Evolutionary conservation across 2,329 filamentous ascomycete species (phyloP).

Genomic region (Penicillium sp.): DNA sequence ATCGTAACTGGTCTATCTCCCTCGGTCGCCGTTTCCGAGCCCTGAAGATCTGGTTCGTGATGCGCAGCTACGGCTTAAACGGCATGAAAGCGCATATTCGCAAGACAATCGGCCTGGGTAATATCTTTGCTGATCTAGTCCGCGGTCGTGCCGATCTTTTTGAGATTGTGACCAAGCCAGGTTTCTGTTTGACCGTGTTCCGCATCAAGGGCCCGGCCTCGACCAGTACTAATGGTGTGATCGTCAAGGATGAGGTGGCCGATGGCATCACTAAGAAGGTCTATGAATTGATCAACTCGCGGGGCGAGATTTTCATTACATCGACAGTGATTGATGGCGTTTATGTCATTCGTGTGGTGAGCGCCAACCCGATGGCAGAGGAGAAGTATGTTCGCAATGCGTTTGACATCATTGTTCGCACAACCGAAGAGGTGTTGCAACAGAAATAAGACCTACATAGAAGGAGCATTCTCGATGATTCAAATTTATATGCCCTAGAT

Average conservation of each 20-base stretch:
- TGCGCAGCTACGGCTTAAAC: conserved; percentile 75
- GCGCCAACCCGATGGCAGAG: conserved; percentile 68
- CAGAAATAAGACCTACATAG: not conserved
- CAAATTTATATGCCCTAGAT: not conserved
- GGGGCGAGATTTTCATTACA: conserved; percentile 80
- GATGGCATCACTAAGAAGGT: conserved; percentile 72
- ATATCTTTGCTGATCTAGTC: conserved; percentile 67
- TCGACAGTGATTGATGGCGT: conserved; percentile 70
- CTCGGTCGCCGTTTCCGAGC: conserved; percentile 84
- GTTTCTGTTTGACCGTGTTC: conserved; percentile 79
- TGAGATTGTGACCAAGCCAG: conserved; percentile 69
- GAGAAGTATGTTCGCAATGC: conserved; percentile 71
- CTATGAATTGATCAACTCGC: conserved; percentile 71
- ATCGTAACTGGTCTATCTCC: conserved; percentile 96
- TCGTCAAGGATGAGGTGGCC: conserved; percentile 51
- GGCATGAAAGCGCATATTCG: conserved; percentile 75
- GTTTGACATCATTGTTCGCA: conserved; percentile 71
- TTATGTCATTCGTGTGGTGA: conserved; percentile 80
- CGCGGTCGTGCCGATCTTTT: conserved; percentile 67
- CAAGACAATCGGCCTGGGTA: conserved; percentile 67
- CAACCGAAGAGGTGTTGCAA: conserved; percentile 56
- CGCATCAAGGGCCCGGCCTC: conserved; percentile 54
- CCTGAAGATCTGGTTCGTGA: conserved; percentile 93
- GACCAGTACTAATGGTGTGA: conserved; percentile 17
- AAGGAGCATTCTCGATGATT: not conserved